Evolutionary conservation across 805 yeast genomes (phyloP).

Genomic region (Pichia eremophila): DNA sequence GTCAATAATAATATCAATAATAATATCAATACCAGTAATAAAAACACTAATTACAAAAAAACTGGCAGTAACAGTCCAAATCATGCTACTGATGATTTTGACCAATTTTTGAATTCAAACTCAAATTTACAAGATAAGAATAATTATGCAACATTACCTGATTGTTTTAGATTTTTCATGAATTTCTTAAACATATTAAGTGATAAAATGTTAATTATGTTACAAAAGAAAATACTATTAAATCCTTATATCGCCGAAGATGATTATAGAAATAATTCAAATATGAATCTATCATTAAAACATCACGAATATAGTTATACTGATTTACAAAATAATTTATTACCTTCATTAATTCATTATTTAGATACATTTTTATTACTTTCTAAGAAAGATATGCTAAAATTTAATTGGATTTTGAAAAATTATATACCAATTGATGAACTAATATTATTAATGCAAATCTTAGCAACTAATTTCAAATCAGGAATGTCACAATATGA

Average conservation of each 20-base stretch:
- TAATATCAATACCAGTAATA: too few species aligned
- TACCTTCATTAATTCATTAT: constrained; percentile 49
- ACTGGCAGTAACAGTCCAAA: background rate
- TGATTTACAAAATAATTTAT: constrained; percentile 41
- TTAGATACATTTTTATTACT: constrained; percentile 45
- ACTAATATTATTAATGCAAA: constrained; percentile 41
- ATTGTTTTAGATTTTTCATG: constrained; percentile 2
- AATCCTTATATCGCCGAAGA: constrained; percentile 13
- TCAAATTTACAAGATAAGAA: background rate
- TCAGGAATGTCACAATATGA: constrained; percentile 14
- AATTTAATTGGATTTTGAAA: constrained; percentile 53
- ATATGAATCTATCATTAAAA: constrained; percentile 11
- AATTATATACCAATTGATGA: constrained; percentile 55
- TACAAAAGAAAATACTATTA: constrained; percentile 29
- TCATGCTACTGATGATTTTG: background rate
- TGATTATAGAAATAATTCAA: constrained; percentile 4
- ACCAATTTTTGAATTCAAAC: background rate
- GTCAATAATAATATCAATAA: too few species aligned
- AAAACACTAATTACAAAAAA: too few species aligned
- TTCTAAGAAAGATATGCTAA: constrained; percentile 27
- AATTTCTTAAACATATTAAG: constrained; percentile 36
- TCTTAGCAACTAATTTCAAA: constrained; percentile 44
- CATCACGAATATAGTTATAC: constrained; percentile 34
- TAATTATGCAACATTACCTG: background rate
- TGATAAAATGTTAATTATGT: constrained; percentile 41